Evolutionary conservation across 2,329 filamentous ascomycete genomes (phyloP), one percentile per base, ranked within the genome.

Genomic region (Lecanicillium sp.): DNA sequence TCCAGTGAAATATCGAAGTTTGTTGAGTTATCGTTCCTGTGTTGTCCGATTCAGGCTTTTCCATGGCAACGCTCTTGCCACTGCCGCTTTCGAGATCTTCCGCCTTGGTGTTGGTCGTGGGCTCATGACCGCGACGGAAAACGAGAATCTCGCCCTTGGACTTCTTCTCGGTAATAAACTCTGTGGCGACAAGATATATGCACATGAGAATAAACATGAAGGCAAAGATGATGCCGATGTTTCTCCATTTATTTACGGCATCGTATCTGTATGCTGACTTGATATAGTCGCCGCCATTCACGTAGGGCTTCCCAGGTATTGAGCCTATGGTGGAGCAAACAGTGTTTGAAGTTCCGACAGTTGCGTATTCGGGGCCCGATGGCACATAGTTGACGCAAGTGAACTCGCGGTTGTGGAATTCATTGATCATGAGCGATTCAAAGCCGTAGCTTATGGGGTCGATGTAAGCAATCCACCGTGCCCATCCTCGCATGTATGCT

Each of bases 281-380:
- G 51, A 95, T 78, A 61, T 95, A 95, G 12, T 73, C 76, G 0
- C 70, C 67, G 3, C 89, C 90, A 1, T 75, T 73, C 0, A 95
- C 79, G 9, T 72, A 60, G 1, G 72, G 65, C 0, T 77, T 83
- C 2, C 89, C 88, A 0, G 84, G 71, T 1, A 68, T 71, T 7
- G 85, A 86, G 2, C 89, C 90, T 1, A 84, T 67, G 3, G 94
- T 74, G 0, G 88, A 93, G 68, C 90, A 95, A 2, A 88, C 84
- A 65, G 93, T 88, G 58, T 90, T 72, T 33, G 78, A 71, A 58
- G 90, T 81, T 51, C 90, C 75, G 50, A 68, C 71, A 57, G 7
- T 14, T 3, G 23, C 26, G 27, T 95, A 94, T 1, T 75, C 78
- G 1, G 78, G 72, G 0, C 88, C 89, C 3, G 72, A 77, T 0